Evolutionary conservation across 164 flowering plant genomes (phyloP), one percentile per base, ranked within the genome.

Genomic region (Saururus chinensis): DNA sequence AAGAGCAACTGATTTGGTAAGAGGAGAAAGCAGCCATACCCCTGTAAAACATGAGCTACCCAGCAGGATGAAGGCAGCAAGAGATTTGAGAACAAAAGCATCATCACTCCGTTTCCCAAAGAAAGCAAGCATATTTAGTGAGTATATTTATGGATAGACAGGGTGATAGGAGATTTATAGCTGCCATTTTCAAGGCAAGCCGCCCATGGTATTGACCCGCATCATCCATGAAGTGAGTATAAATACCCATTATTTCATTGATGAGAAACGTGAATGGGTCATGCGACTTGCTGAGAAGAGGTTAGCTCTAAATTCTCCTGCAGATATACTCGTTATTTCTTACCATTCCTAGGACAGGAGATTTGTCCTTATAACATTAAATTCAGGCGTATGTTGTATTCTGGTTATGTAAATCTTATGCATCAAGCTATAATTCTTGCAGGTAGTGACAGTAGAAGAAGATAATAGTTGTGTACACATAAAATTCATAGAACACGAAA

Each of bases 91-190:
- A 72, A 64, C 60, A 64, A 90, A 78, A 75, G 86, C 84, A 41
- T 82, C 97, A 26, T 75, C 96, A 19, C 40, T 84, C 55, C 84
- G 87, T 52, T 83, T 84, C 63, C 92, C 93, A 1, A 51, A 87
- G 62, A 89, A 74, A 70, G 73, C 90, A 21, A 81, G 69, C 73
- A 83, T 91, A 63, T 89, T 89, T 60, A 83, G 98, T 92, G 56
- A 77, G 89, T 77, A 14, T 30, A 51, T 25, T 55, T n/a, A 48
- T 12, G 11, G 49, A 12, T 7, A 45, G 17, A 41, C 37, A 6
- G 6, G 37, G 37, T 30, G 37, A 30, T 30, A 30, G 2, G 37
- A 2, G 37, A 30, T n/a, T n/a, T 30, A 30, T 30, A 30, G 37
- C 37, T 30, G 37, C 4, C 37, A 30, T 30, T 30, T 30, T 30